Percentiles rank a stretch among this genome's conserved stretches.
Evolutionary conservation across 2,329 filamentous ascomycete species (phyloP).

Genomic region (Colletotrichum truncatum): DNA sequence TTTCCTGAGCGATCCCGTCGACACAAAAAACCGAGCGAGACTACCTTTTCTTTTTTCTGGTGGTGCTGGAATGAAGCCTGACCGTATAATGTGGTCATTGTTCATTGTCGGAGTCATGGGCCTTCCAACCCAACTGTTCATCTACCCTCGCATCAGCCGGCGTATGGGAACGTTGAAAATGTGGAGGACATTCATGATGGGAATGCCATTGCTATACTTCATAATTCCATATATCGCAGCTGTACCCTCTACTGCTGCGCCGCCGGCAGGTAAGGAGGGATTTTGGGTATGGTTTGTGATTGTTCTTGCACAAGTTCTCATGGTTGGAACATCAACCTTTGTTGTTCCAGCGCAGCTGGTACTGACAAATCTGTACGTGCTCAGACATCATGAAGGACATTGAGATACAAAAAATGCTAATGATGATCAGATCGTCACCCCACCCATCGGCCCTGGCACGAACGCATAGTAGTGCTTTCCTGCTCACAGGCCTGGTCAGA

Average conservation of each 20-base stretch:
- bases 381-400: no score
- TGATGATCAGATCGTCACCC: not conserved
- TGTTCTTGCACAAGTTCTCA: not conserved
- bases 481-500: constrained; percentile 8
- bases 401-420: not conserved
- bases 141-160: constrained; percentile 2
- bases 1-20: constrained; percentile 6
- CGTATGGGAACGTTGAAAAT: constrained; percentile 11
- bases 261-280: constrained; percentile 1
- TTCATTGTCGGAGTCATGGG: constrained; percentile 5
- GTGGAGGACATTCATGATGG: constrained; percentile 7
- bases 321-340: constrained; percentile 15
- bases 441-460: constrained; percentile 17
- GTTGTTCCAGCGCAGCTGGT: constrained; percentile 19
- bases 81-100: constrained; percentile 8
- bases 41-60: constrained; percentile 6
- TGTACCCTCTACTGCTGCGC: not conserved
- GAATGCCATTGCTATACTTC: constrained; percentile 3
- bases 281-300: constrained; percentile 19
- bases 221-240: constrained; percentile 13
- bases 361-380: constrained; percentile 12
- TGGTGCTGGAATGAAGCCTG: constrained; percentile 1
- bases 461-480: constrained; percentile 16
- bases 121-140: constrained; percentile 1
- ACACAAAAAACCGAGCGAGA: not conserved